Percentiles rank a stretch among this genome's conserved stretches.
These are phyloP conservation scores for Sedum album DNA, from an alignment of 164 flowering plant genomes.

Conservation along the genomic window DNA sequence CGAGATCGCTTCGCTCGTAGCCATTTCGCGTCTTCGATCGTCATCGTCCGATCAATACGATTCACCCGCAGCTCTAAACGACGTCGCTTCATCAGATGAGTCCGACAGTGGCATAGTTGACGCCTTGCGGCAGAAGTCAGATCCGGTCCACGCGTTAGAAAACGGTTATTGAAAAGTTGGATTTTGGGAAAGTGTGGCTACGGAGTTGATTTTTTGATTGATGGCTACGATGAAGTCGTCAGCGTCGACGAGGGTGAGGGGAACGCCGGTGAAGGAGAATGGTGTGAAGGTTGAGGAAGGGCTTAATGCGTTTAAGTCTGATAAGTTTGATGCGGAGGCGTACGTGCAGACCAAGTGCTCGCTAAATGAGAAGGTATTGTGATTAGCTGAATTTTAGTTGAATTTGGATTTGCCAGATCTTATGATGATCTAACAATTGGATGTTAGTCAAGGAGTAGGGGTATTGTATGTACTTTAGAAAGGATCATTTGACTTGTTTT, in stretches of 20 bases:
- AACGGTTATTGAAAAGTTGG: neutral
- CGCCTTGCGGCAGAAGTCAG: neutral
- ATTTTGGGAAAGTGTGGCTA: neutral
- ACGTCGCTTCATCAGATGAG: neutral
- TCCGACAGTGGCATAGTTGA: neutral
- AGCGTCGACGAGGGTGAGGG: constrained; percentile 40
- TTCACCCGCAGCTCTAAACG: neutral
- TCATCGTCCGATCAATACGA: constrained; percentile 5
- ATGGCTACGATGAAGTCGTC: constrained; percentile 45
- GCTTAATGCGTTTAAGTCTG: constrained; percentile 64
- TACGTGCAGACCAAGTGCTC: constrained; percentile 82
- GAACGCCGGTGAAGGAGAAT: constrained; percentile 31
- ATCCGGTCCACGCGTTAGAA: constrained; percentile 4
- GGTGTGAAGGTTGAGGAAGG: constrained; percentile 64
- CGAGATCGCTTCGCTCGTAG: neutral
- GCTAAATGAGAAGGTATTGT: constrained; percentile 75
- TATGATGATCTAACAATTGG: neutral
- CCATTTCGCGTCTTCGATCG: constrained; percentile 1
- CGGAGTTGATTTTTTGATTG: neutral
- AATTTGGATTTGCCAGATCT: neutral
- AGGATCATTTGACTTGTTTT: neutral
- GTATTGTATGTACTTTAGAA: neutral
- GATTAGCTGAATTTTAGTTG: neutral
- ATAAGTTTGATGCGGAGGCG: constrained; percentile 69
- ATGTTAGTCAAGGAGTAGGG: neutral